These are phyloP conservation scores for Tetrahymena elliotti DNA, from an alignment of 73 alveolate species.

Conservation along the genomic window DNA sequence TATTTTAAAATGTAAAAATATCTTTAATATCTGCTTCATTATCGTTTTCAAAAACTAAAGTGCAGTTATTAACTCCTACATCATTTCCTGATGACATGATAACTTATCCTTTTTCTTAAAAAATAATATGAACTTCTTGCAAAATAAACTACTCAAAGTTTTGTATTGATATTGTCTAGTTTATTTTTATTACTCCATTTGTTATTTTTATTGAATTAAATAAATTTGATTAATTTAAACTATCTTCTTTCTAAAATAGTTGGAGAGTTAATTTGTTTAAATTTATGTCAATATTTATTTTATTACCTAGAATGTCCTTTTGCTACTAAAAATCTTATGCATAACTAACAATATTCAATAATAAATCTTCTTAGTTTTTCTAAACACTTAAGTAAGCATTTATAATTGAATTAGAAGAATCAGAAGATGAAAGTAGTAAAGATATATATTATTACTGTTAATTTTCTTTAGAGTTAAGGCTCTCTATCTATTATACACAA, in stretches of 20 bases:
- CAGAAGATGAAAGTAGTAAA: neutral
- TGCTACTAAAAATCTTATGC: neutral
- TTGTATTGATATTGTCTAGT: neutral
- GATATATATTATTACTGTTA: neutral
- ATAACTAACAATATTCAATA: neutral
- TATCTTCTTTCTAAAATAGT: neutral
- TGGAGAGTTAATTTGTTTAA: neutral
- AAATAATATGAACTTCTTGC: neutral
- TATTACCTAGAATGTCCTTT: neutral
- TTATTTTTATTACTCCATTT: neutral
- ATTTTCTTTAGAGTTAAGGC: neutral
- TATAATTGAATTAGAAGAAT: neutral
- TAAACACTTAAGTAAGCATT: neutral
- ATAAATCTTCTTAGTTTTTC: neutral
- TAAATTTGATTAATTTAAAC: neutral
- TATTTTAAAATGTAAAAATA: no score
- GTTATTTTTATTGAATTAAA: neutral
- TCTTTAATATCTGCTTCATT: neutral
- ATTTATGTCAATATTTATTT: neutral
- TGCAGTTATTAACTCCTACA: neutral
- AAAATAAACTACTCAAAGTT: neutral
- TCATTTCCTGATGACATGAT: neutral
- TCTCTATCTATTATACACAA: neutral
- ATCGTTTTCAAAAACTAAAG: no score
- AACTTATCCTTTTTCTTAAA: neutral